Conservation (phyloP, 2,329 filamentous ascomycete species). For the Fonsecaea nubica region DNA sequence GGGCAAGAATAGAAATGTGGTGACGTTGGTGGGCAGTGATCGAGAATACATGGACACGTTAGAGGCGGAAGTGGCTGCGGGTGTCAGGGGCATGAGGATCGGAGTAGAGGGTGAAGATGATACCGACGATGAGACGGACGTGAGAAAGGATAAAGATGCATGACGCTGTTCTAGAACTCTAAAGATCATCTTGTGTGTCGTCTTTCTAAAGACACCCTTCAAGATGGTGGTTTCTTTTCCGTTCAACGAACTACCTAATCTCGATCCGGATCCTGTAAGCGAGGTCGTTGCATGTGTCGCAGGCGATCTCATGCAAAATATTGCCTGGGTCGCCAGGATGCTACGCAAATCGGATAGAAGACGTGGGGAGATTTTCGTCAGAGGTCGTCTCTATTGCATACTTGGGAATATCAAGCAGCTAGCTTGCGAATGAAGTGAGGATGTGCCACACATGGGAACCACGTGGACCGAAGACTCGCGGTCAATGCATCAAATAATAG, state of each 20-base stretch:
- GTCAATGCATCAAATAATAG: not conserved
- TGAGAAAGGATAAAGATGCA: slow-evolving; percentile 36
- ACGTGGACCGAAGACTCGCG: slow-evolving; percentile 17
- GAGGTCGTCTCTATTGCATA: not conserved
- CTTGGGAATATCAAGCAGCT: not conserved
- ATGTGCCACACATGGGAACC: slow-evolving; percentile 9
- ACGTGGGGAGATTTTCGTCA: not conserved
- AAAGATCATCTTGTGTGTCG: not conserved
- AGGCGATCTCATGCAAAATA: slow-evolving; percentile 2
- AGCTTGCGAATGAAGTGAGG: not conserved
- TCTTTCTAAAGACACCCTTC: not conserved
- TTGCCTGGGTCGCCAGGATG: not conserved
- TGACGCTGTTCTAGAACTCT: slow-evolving; percentile 14
- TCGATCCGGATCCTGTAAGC: slow-evolving; percentile 10
- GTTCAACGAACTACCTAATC: not conserved
- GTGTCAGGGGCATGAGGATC: slow-evolving; percentile 75
- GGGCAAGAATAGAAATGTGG: slow-evolving; percentile 85
- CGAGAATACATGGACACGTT: slow-evolving; percentile 77
- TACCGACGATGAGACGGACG: slow-evolving; percentile 42
- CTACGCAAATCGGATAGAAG: not conserved
- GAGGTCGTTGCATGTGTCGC: not conserved
- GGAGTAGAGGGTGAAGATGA: slow-evolving; percentile 75
- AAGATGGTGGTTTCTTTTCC: slow-evolving; percentile 4
- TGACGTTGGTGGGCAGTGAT: slow-evolving; percentile 83
- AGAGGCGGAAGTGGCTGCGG: slow-evolving; percentile 76